Base-by-base conservation (phyloP, 2,329 filamentous ascomycete species). In the Mollisiaceae sp. region DNA sequence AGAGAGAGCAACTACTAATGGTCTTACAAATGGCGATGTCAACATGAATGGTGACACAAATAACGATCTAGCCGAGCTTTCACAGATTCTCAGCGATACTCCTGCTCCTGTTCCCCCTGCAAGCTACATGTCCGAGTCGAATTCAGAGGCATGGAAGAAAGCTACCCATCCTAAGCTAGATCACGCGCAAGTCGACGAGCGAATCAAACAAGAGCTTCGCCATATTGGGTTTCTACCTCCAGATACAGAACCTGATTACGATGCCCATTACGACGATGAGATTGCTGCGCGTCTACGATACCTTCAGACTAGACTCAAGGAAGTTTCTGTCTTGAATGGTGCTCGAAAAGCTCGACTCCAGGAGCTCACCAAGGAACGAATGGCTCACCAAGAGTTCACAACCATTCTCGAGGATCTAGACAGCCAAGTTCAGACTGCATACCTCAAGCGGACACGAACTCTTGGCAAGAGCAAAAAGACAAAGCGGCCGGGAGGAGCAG, bases 371-470 rank as follows among this genome's bases (percentile, higher is more conserved):
- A 91, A 93, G 72, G 94, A 97, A 77, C 89, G 93, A 70, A 94
- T 99, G 87, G 95, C 95, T 0, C 90, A 95, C 79, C 95, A 99
- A 76, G 95, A 99, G 77, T 99, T 97, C 81, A 91, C 90, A 77
- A 97, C 93, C 63, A 99, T 99, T 72, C 90, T 96, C 59, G 95
- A 99, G 76, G 95, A 99, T 77, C 88, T 99, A 24, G 95, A 99
- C 81, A 89, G 89, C 50, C 95, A 98, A 77, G 93, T 98, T 50
- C 94, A 98, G 75, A 90, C 92, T 60, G 94, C 95, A 3, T 99
- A 98, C 75, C 88, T 97, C 54, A 99, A 99, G 81, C 91, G 95
- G 27, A 98, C 94, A 35, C 89, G 95, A 56, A 97, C 93, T 0
- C 90, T 98, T 80, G 92, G 94, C 77, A 96, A 98, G 81, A 93